A percentile compares a stretch with the other conserved stretches of the same genome.
These are phyloP conservation scores for Sarocladium brachiariae DNA, from an alignment of 2,329 filamentous ascomycete species.

Conservation along the genomic window DNA sequence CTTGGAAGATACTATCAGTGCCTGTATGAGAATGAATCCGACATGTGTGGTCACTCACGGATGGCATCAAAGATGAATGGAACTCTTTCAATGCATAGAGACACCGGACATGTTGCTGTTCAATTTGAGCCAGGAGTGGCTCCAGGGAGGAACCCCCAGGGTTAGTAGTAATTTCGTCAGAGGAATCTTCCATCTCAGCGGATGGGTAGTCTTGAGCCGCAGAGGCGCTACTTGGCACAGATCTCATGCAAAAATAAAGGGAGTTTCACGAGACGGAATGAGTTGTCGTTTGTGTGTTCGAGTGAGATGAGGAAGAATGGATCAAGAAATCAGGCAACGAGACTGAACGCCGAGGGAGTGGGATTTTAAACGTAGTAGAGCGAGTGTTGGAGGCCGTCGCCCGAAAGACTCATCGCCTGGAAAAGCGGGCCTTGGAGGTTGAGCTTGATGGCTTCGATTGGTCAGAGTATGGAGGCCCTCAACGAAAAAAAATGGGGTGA, in stretches of 20 bases:
- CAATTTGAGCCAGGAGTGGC: too few relatives aligned
- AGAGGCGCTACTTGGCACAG: neutral
- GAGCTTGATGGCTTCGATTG: neutral
- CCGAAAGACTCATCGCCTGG: conserved; percentile 4
- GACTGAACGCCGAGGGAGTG: neutral
- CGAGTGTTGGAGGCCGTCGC: conserved; percentile 7
- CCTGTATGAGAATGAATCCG: too few relatives aligned
- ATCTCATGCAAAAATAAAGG: neutral
- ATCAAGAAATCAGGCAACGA: conserved; percentile 8
- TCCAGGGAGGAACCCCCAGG: too few relatives aligned
- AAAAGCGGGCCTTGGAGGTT: neutral
- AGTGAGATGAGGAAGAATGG: neutral
- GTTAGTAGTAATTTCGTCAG: neutral
- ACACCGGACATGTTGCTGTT: too few relatives aligned
- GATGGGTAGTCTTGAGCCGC: neutral
- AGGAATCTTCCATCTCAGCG: neutral
- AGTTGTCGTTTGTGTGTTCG: neutral
- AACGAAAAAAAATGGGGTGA: neutral
- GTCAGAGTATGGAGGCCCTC: conserved; percentile 1
- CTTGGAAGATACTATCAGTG: too few relatives aligned
- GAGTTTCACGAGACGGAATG: neutral
- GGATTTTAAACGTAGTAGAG: neutral
- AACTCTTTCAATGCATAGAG: too few relatives aligned
- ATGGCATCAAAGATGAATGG: too few relatives aligned
- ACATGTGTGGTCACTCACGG: too few relatives aligned